phyloP scores from a whole-genome alignment of 306 rosid species.

The Prunus fruticosa region DNA sequence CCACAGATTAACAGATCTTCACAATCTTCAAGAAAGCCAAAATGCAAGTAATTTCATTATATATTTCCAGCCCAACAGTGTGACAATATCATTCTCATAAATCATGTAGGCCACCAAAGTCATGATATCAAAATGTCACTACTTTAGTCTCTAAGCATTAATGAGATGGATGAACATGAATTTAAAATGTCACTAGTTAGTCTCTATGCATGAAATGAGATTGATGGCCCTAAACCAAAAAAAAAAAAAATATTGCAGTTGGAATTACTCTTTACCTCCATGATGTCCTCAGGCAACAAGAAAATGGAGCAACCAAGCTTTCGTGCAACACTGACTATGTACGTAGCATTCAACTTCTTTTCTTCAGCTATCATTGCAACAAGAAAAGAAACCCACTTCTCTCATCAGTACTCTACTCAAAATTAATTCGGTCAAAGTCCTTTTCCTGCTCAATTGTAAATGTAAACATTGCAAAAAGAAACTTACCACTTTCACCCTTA shows the following conservation, averaged over 20 bases:
- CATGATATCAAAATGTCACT: neutral
- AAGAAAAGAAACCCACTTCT: slow-evolving; percentile 17
- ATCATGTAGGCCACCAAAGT: neutral
- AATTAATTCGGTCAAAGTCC: neutral
- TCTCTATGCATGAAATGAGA: slow-evolving; percentile 1
- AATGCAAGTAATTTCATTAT: neutral
- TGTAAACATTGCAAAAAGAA: slow-evolving; percentile 17
- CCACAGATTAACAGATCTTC: neutral
- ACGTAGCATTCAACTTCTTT: slow-evolving; percentile 91
- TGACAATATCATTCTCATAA: neutral
- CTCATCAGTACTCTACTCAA: neutral
- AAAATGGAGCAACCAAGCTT: slow-evolving; percentile 96
- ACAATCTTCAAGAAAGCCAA: neutral
- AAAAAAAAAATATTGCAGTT: neutral
- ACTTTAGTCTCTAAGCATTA: neutral
- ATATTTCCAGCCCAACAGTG: neutral
- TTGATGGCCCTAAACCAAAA: neutral
- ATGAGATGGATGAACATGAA: neutral
- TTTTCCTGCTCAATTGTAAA: slow-evolving; percentile 1
- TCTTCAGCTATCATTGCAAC: slow-evolving; percentile 60
- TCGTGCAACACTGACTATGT: slow-evolving; percentile 88
- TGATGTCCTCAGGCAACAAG: slow-evolving; percentile 90
- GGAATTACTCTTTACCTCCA: slow-evolving; percentile 58
- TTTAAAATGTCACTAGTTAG: slow-evolving; percentile 4
- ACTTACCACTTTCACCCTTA: slow-evolving; percentile 85